A percentile compares a stretch with the other conserved stretches of the same genome.
phyloP scores from a whole-genome alignment of 805 yeast species.

The Pichia exigua region DNA sequence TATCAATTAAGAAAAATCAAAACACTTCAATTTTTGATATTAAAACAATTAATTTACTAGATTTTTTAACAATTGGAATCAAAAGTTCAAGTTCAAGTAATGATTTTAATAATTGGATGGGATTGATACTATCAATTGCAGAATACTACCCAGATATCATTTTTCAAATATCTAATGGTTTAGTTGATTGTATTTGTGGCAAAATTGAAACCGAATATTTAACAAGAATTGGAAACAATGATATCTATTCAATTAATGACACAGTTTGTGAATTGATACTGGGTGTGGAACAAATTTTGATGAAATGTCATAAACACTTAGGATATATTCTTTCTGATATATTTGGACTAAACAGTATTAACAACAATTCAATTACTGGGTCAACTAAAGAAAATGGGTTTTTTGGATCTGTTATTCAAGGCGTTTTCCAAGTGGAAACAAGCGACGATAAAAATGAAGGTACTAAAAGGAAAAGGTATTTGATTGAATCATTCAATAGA shows the following conservation, averaged over 20 bases:
- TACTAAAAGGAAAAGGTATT: slow-evolving; percentile 45
- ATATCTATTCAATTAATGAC: slow-evolving; percentile 25
- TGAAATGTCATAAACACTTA: slow-evolving; percentile 49
- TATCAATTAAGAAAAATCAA: slow-evolving; percentile 17
- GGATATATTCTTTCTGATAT: slow-evolving; percentile 15
- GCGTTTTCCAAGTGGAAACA: slow-evolving; percentile 69
- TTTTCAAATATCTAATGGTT: slow-evolving; percentile 16
- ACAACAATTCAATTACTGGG: not conserved
- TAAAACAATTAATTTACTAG: slow-evolving; percentile 15
- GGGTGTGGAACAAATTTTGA: slow-evolving; percentile 62
- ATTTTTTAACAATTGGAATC: slow-evolving; percentile 23
- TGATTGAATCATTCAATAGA: slow-evolving; percentile 57
- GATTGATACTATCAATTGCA: slow-evolving; percentile 17
- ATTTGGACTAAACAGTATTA: slow-evolving; percentile 10
- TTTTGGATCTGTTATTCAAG: slow-evolving; percentile 63
- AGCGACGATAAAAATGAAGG: slow-evolving; percentile 44
- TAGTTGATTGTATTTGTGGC: slow-evolving; percentile 23
- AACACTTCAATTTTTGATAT: slow-evolving; percentile 5
- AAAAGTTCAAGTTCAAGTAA: slow-evolving; percentile 15
- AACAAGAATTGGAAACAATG: not conserved
- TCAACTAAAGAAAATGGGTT: slow-evolving; percentile 41
- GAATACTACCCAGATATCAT: slow-evolving; percentile 22
- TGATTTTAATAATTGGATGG: slow-evolving; percentile 24
- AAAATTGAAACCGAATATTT: slow-evolving; percentile 21
- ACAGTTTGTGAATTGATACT: slow-evolving; percentile 38